Conservation (phyloP, 305 asterid genomes). For the Fraxinus angustifolia region DNA sequence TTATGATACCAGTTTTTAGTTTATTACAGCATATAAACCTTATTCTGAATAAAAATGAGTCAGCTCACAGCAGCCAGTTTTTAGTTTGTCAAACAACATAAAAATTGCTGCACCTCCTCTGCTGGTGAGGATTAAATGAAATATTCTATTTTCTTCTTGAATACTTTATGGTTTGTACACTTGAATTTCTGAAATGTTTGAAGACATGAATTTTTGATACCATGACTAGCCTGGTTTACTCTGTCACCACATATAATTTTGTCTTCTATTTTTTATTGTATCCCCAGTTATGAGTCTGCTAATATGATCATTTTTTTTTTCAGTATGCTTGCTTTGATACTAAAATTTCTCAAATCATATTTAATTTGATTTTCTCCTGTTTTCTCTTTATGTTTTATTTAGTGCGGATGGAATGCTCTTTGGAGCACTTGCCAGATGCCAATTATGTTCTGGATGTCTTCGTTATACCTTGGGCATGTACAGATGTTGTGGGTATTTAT, state of each 20-base stretch:
- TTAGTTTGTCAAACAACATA: background rate
- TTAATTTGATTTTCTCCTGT: conserved; percentile 15
- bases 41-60: background rate
- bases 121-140: background rate
- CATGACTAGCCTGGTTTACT: background rate
- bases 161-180: background rate
- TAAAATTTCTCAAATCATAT: conserved; percentile 3
- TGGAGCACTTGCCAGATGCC: conserved; percentile 78
- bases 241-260: background rate
- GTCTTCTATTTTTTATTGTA: background rate
- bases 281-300: background rate
- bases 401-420: conserved; percentile 97
- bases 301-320: background rate
- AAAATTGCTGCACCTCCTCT: background rate
- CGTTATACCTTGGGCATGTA: conserved; percentile 75
- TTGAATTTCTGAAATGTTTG: background rate
- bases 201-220: background rate
- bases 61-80: background rate
- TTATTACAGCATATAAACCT: background rate
- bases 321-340: background rate
- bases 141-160: background rate
- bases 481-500: conserved; percentile 69
- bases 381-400: conserved; percentile 22
- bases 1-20: background rate
- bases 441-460: conserved; percentile 75